These are phyloP conservation scores for Marvania coccoides DNA, from an alignment of 139 green algal genomes.

Conservation along the genomic window DNA sequence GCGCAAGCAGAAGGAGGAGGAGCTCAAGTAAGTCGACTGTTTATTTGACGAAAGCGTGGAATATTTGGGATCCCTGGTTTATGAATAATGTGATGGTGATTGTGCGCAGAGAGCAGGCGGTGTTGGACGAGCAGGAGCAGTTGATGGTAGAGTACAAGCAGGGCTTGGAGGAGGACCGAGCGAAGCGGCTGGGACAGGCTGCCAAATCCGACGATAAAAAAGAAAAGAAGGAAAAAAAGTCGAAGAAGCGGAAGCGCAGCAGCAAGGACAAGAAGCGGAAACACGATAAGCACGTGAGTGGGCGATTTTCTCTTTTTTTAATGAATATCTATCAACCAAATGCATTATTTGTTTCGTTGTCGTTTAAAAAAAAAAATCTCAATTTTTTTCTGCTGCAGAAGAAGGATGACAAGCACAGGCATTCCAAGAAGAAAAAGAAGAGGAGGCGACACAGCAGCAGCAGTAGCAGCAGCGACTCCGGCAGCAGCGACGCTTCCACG, in stretches of 20 bases:
- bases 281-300: not conserved
- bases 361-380: constrained; percentile 5
- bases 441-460: constrained; percentile 6
- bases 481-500: too few species aligned
- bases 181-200: constrained; percentile 6
- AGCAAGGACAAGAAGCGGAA: not conserved
- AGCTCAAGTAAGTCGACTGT: not conserved
- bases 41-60: not conserved
- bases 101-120: not conserved
- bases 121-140: constrained; percentile 1
- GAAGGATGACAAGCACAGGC: constrained; percentile 18
- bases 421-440: constrained; percentile 23
- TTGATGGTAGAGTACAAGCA: constrained; percentile 24
- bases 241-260: constrained; percentile 11
- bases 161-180: constrained; percentile 14
- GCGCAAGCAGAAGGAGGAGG: constrained; percentile 17
- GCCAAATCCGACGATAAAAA: not conserved
- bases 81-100: not conserved
- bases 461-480: constrained; percentile 4
- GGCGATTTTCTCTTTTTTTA: not conserved
- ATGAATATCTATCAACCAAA: not conserved
- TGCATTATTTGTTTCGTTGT: not conserved
- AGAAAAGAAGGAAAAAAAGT: constrained; percentile 4
- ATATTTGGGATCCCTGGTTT: not conserved
- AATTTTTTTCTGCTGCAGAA: constrained; percentile 3